A percentile compares a stretch with the other conserved stretches of the same genome.
Conservation (phyloP, 495 filamentous ascomycete genomes). For the Tuber aestivum region DNA sequence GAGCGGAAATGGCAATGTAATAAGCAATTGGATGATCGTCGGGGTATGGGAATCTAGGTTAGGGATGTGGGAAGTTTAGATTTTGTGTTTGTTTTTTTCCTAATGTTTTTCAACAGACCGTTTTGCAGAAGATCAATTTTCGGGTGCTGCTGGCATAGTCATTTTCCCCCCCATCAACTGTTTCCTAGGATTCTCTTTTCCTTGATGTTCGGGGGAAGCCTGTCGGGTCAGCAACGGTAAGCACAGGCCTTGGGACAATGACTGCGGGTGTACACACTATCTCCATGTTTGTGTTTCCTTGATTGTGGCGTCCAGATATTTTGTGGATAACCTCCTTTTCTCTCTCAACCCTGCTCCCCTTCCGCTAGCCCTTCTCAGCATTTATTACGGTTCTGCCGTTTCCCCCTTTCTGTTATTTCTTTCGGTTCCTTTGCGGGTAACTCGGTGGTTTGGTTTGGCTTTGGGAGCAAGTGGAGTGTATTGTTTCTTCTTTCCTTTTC, state of each 20-base stretch:
- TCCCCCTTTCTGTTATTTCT: background rate
- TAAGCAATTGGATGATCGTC: constrained; percentile 18
- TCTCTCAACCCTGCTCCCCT: background rate
- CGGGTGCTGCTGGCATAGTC: constrained; percentile 10
- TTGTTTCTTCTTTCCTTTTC: background rate
- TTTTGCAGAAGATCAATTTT: background rate
- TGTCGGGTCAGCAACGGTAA: background rate
- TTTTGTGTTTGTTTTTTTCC: constrained; percentile 25
- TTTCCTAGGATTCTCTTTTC: background rate
- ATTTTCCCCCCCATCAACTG: constrained; percentile 5
- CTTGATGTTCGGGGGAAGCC: background rate
- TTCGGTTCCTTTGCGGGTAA: background rate
- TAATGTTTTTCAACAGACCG: constrained; percentile 8
- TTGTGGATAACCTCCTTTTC: background rate
- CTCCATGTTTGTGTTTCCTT: constrained; percentile 1
- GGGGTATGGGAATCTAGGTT: background rate
- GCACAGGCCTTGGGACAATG: background rate
- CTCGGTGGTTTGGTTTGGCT: background rate
- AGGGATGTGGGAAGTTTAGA: constrained; percentile 28
- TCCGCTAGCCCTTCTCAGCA: background rate
- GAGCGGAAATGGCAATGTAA: constrained; percentile 97
- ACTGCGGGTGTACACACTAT: background rate
- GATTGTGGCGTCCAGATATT: background rate
- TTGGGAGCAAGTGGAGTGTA: background rate
- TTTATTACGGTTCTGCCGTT: background rate